These are phyloP conservation scores for Teunomyces funiuensis DNA, from an alignment of 805 yeast species.

Conservation along the genomic window DNA sequence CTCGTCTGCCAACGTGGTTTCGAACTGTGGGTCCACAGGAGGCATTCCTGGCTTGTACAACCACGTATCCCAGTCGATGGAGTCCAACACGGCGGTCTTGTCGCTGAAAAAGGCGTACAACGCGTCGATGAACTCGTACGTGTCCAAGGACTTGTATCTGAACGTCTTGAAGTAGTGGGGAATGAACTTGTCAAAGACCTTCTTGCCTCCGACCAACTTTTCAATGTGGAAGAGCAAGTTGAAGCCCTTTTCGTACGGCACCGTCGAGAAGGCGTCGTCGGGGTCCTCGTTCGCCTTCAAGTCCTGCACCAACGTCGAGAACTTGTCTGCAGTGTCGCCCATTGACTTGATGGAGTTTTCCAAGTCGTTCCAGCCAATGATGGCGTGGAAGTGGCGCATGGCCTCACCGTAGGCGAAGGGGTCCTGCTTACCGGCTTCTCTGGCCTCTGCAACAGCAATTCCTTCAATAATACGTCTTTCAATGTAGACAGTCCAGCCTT, in stretches of 20 bases:
- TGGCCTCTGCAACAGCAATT: constrained; percentile 20
- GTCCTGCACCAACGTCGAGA: constrained; percentile 67
- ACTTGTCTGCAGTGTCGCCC: constrained; percentile 47
- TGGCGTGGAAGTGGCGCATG: constrained; percentile 30
- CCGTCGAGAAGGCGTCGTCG: constrained; percentile 31
- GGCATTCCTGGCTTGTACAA: constrained; percentile 82
- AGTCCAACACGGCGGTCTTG: constrained; percentile 54
- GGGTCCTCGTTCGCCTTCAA: constrained; percentile 55
- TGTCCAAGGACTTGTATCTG: constrained; percentile 71
- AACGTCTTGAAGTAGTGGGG: constrained; percentile 72
- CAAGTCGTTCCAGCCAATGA: constrained; percentile 33
- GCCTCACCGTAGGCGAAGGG: constrained; percentile 29
- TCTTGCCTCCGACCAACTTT: constrained; percentile 60
- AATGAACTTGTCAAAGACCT: constrained; percentile 74
- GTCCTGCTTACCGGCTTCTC: constrained; percentile 11
- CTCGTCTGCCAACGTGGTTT: constrained; percentile 73
- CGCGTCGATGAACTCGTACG: constrained; percentile 76
- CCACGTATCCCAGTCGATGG: constrained; percentile 87
- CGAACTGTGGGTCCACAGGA: constrained; percentile 73
- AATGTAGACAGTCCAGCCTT: constrained; percentile 38
- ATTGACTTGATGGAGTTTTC: constrained; percentile 23
- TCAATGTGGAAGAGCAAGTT: constrained; percentile 66
- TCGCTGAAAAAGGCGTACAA: constrained; percentile 62
- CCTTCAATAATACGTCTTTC: constrained; percentile 35
- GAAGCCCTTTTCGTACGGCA: constrained; percentile 40